Evolutionary conservation across 352 stramenopile genomes (phyloP), one percentile per base, ranked within the genome.

Genomic region (Pythium brassicae): DNA sequence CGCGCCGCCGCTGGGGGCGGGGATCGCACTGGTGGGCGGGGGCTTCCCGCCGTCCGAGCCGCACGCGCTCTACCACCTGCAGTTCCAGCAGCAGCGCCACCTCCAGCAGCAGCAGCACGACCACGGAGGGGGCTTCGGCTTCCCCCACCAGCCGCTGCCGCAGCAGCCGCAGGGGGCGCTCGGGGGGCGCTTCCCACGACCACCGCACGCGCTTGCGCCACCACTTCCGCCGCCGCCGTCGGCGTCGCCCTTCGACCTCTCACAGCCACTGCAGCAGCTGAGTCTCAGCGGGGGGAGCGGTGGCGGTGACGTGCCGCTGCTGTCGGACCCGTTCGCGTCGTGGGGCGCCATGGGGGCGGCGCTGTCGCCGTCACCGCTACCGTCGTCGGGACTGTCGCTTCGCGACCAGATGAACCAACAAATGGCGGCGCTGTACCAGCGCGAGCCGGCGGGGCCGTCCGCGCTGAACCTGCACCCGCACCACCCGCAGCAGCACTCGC

Each of bases 381-480:
- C 40, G 51, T 63, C 49, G 50, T 57, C 42, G 42, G n/a, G 23
- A 0, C n/a, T 45, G 15, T 48, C 50, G 25, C 53, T 90, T 12
- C 72, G 77, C 20, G 80, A 90, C 27, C 69, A 90, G 51, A 88
- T 88, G 80, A 90, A 90, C 65, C 76, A 80, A 54, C 77, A 88
- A 53, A 90, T 90, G 77, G 79, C 79, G 12, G 74, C 79, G 45
- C 55, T 89, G 46, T 89, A 89, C 58, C 79, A 83, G 22, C 65
- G 32, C 26, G 46, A 76, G 11, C 40, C 53, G 9, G 50, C 54
- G 43, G 26, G 6, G 12, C 27, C 44, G 15, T 7, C 44, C 7
- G 44, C 20, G 44, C 45, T 50, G 10, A 19, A 25, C 23, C 25
- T n/a, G n/a, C n/a, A n/a, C n/a, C n/a, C 63, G 25, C 63, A 71